Conservation (phyloP, 768 basidiomycete species). For the Suillus bovinus region DNA sequence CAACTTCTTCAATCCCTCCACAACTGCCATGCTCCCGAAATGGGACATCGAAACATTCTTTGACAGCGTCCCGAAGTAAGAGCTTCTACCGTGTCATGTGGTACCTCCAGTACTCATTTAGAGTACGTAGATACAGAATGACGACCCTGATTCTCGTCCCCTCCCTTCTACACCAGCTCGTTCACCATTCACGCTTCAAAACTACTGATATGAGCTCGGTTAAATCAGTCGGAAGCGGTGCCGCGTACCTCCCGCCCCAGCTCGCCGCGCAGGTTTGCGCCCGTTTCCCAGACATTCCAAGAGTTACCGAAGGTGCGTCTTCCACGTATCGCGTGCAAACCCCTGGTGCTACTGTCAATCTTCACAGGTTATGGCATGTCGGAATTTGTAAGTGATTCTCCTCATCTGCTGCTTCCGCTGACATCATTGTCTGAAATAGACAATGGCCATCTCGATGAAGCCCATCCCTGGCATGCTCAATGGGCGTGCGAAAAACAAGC, state of each 20-base stretch:
- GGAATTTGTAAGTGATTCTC: conserved; percentile 47
- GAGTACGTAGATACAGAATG: conserved; percentile 46
- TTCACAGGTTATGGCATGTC: conserved; percentile 61
- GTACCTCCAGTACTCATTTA: not conserved
- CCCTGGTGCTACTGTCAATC: not conserved
- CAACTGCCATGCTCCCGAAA: conserved; percentile 48
- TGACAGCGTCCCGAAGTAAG: conserved; percentile 54
- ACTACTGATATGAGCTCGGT: conserved; percentile 52
- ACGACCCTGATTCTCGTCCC: conserved; percentile 50
- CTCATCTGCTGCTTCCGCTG: not conserved
- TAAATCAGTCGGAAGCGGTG: conserved; percentile 42
- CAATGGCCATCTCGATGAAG: conserved; percentile 46
- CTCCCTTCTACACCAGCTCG: conserved; percentile 56
- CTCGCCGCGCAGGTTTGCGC: conserved; percentile 39
- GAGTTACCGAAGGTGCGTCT: conserved; percentile 43
- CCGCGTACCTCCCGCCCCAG: conserved; percentile 58
- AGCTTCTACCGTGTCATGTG: not conserved
- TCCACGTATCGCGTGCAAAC: no score
- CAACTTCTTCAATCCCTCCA: conserved; percentile 40
- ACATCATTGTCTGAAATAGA: conserved; percentile 35
- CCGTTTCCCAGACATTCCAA: conserved; percentile 30
- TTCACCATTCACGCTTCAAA: conserved; percentile 44
- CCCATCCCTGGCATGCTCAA: conserved; percentile 42
- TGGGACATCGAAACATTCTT: conserved; percentile 56
- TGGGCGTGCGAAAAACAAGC: conserved; percentile 35